phyloP scores from a whole-genome alignment of 2,329 filamentous ascomycete species.

The Macroventuria anomochaeta region DNA sequence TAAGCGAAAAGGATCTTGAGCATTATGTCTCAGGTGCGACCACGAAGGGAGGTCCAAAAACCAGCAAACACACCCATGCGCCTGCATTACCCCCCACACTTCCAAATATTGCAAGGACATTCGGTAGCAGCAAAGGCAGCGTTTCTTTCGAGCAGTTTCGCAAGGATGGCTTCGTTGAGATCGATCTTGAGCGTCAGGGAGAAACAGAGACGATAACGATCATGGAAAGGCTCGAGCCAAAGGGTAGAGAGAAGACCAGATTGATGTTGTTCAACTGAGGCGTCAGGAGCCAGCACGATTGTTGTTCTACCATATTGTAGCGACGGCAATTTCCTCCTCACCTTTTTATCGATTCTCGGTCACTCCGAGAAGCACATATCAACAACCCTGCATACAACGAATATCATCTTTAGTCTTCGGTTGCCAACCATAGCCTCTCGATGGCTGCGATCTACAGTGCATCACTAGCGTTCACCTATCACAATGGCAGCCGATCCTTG shows the following conservation, averaged over 20 bases:
- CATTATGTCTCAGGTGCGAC: conserved; percentile 16
- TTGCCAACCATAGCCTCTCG: neutral
- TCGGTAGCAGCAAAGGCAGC: neutral
- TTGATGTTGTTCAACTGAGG: conserved; percentile 12
- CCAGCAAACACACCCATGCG: neutral
- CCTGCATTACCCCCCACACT: neutral
- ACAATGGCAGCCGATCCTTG: conserved; percentile 3
- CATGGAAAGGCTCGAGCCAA: neutral
- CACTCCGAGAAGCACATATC: neutral
- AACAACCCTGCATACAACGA: neutral
- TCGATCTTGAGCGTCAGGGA: conserved; percentile 7
- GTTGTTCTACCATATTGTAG: neutral
- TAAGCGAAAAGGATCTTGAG: conserved; percentile 36
- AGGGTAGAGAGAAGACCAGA: conserved; percentile 7
- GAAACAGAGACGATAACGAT: neutral
- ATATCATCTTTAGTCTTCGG: neutral
- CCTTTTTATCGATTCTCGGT: neutral
- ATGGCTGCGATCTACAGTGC: conserved; percentile 14
- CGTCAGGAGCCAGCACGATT: too few species aligned
- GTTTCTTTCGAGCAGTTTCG: conserved; percentile 6
- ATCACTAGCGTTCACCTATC: conserved; percentile 14
- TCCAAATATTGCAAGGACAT: neutral
- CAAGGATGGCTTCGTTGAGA: conserved; percentile 7
- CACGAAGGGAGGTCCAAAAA: neutral
- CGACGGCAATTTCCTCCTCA: neutral